Conservation (phyloP, 176 grass and related monocot species). For the maize (Zea mays) region Zm-B73-REFERENCE-NAM-5.0 NC_050101.1:9172501-9173000, state of each 20-base stretch:
- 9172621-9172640: constrained; percentile 1
- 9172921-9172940: background rate
- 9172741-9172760: constrained; percentile 29
- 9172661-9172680: constrained; percentile 36
- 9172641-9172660: constrained; percentile 28
- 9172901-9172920: background rate
- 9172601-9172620: background rate
- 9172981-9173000: background rate
- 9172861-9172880: constrained; percentile 49
- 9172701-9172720: constrained; percentile 29
- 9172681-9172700: constrained; percentile 35
- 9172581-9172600: background rate
- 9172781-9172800: constrained; percentile 19
- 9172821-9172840: constrained; percentile 12
- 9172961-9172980: background rate
- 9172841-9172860: constrained; percentile 31
- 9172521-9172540: constrained; percentile 94
- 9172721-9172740: constrained; percentile 31
- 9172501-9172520: constrained; percentile 62
- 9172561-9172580: constrained; percentile 81
- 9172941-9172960: background rate
- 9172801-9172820: constrained; percentile 30
- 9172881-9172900: background rate
- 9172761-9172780: constrained; percentile 30
- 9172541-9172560: constrained; percentile 57